phyloP scores from a whole-genome alignment of 2,329 filamentous ascomycete species.

The Mariannaea sp. region DNA sequence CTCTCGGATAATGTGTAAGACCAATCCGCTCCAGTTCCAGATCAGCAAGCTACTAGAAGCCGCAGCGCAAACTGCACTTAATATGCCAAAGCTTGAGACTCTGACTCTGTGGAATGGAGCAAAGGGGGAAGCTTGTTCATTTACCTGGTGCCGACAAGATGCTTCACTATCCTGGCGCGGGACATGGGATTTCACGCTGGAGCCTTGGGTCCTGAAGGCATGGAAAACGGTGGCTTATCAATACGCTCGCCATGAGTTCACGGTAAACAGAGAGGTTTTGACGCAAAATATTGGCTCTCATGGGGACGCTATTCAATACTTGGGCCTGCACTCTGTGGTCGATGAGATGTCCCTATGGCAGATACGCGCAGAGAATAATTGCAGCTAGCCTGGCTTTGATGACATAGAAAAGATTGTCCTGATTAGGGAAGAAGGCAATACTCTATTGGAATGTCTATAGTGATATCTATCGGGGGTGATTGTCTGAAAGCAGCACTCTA shows the following conservation, averaged over 20 bases:
- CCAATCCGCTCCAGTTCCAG: background rate
- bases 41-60: background rate
- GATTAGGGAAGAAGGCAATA: background rate
- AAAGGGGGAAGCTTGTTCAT: conserved; percentile 15
- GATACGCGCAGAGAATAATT: conserved; percentile 19
- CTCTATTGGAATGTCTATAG: background rate
- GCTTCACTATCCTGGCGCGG: conserved; percentile 17
- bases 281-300: conserved; percentile 12
- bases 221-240: conserved; percentile 5
- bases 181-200: conserved; percentile 9
- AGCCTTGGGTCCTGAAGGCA: background rate
- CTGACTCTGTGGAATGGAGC: conserved; percentile 22
- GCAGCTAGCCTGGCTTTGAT: background rate
- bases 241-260: background rate
- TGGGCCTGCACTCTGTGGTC: conserved; percentile 17
- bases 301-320: conserved; percentile 21
- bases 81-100: conserved; percentile 18
- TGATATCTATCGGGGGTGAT: background rate
- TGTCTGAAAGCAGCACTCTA: no score
- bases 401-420: background rate
- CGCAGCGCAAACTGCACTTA: conserved; percentile 1
- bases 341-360: conserved; percentile 16
- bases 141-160: conserved; percentile 2
- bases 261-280: background rate
- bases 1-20: background rate